A percentile compares a stretch with the other conserved stretches of the same genome.
Conservation (phyloP, 2,329 filamentous ascomycete genomes). For the Xylaria sp. region DNA sequence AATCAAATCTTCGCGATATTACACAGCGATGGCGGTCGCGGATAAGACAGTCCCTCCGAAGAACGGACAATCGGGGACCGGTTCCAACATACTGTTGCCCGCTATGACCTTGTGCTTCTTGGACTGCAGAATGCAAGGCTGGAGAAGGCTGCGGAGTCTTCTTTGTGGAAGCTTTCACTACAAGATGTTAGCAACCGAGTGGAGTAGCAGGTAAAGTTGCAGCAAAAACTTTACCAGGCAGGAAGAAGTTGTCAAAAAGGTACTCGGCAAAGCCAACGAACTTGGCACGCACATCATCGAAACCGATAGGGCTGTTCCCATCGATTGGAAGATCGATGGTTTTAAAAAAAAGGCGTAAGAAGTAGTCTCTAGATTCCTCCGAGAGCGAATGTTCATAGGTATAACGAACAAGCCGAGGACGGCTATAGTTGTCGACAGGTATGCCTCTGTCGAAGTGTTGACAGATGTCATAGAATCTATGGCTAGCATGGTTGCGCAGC, state of each 20-base stretch:
- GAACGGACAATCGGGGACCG: constrained; percentile 39
- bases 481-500: constrained; percentile 31
- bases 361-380: constrained; percentile 41
- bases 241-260: constrained; percentile 45
- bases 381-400: constrained; percentile 46
- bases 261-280: constrained; percentile 45
- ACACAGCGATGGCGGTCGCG: constrained; percentile 47
- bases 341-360: constrained; percentile 44
- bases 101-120: constrained; percentile 35
- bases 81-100: constrained; percentile 39
- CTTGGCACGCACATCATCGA: constrained; percentile 32
- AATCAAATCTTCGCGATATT: constrained; percentile 43
- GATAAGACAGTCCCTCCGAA: constrained; percentile 44
- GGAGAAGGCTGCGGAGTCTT: constrained; percentile 45
- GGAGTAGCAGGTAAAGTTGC: not conserved
- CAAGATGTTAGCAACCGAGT: constrained; percentile 13
- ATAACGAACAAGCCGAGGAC: constrained; percentile 41
- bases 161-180: constrained; percentile 46
- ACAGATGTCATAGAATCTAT: constrained; percentile 38
- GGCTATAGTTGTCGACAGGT: constrained; percentile 38
- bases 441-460: constrained; percentile 37
- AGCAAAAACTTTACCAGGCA: constrained; percentile 40
- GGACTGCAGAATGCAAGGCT: constrained; percentile 41
- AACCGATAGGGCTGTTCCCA: constrained; percentile 30
- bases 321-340: constrained; percentile 38